phyloP scores from a whole-genome alignment of 352 stramenopile genomes.

The Pythium pyrilobum region DNA sequence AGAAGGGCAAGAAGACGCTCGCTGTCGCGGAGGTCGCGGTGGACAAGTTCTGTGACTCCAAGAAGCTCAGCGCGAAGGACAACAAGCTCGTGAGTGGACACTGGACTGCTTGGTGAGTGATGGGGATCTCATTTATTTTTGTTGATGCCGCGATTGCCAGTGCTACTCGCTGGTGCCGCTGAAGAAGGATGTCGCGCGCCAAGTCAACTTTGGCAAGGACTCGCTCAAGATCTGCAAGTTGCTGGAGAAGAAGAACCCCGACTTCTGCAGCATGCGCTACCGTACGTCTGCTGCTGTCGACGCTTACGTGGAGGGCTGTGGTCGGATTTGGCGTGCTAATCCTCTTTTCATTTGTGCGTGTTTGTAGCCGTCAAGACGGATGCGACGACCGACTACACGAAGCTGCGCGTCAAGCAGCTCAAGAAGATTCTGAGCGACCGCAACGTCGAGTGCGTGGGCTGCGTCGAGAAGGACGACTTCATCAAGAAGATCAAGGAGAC shows the following conservation, averaged over 20 bases:
- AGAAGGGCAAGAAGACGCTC: conserved; percentile 79
- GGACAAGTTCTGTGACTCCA: conserved; percentile 76
- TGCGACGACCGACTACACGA: conserved; percentile 92
- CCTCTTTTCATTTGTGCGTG: not conserved
- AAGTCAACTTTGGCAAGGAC: conserved; percentile 91
- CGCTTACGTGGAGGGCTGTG: too few species aligned
- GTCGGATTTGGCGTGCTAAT: not conserved
- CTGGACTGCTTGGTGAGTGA: not conserved
- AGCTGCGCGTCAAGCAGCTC: conserved; percentile 94
- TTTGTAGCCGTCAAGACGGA: conserved; percentile 89
- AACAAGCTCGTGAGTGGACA: conserved; percentile 79
- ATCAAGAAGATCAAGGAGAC: conserved; percentile 93
- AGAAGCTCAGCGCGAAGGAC: conserved; percentile 85
- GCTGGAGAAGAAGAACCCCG: conserved; percentile 92
- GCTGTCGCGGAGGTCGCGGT: conserved; percentile 76
- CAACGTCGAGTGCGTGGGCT: conserved; percentile 91
- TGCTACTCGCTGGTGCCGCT: conserved; percentile 94
- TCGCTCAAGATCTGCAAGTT: conserved; percentile 92
- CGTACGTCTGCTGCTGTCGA: conserved; percentile 79
- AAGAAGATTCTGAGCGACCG: conserved; percentile 92
- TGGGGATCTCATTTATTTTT: not conserved
- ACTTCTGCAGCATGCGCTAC: conserved; percentile 94
- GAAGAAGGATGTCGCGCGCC: conserved; percentile 92
- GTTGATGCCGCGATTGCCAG: conserved; percentile 36
- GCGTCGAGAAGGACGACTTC: conserved; percentile 94